Evolutionary conservation across 306 rosid genomes (phyloP).

Genomic region (Hippophae tibetana): DNA sequence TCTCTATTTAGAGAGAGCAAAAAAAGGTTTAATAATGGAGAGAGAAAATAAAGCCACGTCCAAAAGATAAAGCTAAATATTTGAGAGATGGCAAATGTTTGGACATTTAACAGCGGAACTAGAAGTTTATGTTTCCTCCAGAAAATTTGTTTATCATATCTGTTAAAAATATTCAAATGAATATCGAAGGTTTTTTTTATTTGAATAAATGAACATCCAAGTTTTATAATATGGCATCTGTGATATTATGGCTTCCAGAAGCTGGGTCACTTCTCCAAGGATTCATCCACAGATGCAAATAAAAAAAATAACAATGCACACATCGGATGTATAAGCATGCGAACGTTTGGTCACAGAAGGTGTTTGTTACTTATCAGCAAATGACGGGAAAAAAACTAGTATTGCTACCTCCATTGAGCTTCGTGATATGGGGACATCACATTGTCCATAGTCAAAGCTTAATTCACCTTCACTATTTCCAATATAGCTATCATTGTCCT

Average conservation of each 20-base stretch:
- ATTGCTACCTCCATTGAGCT: conserved; percentile 57
- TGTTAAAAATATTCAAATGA: too few relatives aligned
- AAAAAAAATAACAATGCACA: too few relatives aligned
- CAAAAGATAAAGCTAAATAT: conserved; percentile 13
- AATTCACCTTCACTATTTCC: conserved; percentile 72
- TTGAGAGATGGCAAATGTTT: conserved; percentile 2
- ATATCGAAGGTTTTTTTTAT: too few relatives aligned
- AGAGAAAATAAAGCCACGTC: conserved; percentile 6
- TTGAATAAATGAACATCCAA: too few relatives aligned
- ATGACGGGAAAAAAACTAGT: conserved; percentile 9
- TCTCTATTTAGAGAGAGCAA: too few relatives aligned
- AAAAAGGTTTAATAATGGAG: too few relatives aligned
- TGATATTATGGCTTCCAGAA: too few relatives aligned
- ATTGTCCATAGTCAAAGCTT: conserved; percentile 72
- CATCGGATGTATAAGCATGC: not conserved
- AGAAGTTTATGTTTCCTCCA: not conserved
- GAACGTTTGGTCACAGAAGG: not conserved
- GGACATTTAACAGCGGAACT: conserved; percentile 11
- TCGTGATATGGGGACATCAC: conserved; percentile 43
- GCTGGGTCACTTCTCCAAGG: too few relatives aligned
- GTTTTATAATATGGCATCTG: too few relatives aligned
- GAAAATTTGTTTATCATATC: not conserved
- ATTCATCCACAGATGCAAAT: too few relatives aligned
- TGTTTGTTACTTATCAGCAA: conserved; percentile 5
- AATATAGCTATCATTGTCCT: conserved; percentile 36